A percentile compares a stretch with the other conserved stretches of the same genome.
These are phyloP conservation scores for Quercus dentata DNA, from an alignment of 306 rosid genomes.

Conservation along the genomic window DNA sequence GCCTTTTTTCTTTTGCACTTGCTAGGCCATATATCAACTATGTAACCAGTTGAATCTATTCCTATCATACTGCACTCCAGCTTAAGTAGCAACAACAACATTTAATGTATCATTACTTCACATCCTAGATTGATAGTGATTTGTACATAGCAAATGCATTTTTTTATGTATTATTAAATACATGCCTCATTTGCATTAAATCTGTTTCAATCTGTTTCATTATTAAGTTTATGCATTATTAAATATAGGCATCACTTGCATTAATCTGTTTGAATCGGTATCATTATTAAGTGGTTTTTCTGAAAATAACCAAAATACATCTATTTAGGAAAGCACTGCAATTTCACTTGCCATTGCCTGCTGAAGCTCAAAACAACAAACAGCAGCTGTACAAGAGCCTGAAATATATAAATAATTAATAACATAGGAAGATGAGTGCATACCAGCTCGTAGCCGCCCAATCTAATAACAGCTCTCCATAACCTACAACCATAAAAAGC, in stretches of 20 bases:
- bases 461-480: constrained; percentile 81
- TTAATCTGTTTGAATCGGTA: background rate
- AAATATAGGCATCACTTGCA: background rate
- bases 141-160: background rate
- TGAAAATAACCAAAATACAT: background rate
- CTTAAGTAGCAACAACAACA: background rate
- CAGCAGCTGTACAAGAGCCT: background rate
- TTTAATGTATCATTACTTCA: background rate
- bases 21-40: background rate
- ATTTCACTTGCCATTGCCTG: background rate
- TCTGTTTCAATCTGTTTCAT: too few species aligned
- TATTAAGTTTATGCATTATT: background rate
- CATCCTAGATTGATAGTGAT: background rate
- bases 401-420: background rate
- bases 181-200: background rate
- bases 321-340: background rate
- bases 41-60: background rate
- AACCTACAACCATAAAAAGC: constrained; percentile 47
- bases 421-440: constrained; percentile 18
- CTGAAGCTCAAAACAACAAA: background rate
- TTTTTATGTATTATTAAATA: background rate
- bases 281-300: background rate
- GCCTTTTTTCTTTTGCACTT: too few species aligned
- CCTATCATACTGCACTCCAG: background rate
- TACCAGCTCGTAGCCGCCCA: constrained; percentile 87